Evolutionary conservation across 192 early-diverging fungal genomes (phyloP), one percentile per base, ranked within the genome.

Genomic region (Entophlyctis helioformis): DNA sequence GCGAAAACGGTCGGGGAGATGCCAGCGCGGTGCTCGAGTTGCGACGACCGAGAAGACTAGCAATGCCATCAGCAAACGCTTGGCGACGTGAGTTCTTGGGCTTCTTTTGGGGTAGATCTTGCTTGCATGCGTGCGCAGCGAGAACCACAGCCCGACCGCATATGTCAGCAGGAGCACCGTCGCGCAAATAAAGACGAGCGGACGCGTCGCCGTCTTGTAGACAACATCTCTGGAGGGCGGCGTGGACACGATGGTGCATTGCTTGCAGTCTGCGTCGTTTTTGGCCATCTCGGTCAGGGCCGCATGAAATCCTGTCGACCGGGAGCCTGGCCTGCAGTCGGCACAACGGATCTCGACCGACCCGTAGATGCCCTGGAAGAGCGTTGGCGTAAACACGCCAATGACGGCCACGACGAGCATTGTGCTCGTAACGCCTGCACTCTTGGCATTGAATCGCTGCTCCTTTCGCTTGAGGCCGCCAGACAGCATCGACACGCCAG

Each of bases 331-430:
- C 2, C 54, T 59, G 59, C 80, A 84, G 1, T 51, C 54, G 15
- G 43, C 43, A 53, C 83, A 83, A 25, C 49, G 42, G 28, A 85
- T 50, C 40, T 83, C 69, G 59, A 74, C 67, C 50, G 74, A 62
- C 7, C 89, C 95, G 66, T 86, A 89, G 20, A 86, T 84, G 44
- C 89, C 80, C 61, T 93, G 94, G 50, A 96, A 98, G 24, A 95
- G 50, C 9, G 95, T 93, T 0, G 95, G 95, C 0, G 88, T 87
- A 63, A 98, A 84, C 16, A 78, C 83, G 11, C 87, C 91, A 56
- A 95, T 84, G 26, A 95, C 77, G 0, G 85, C 81, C 81, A 94
- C 85, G 56, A 95, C 89, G 10, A 98, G 74, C 77, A 98, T 79
- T 1, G 95, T 96, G 27, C 83, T 78, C 4, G 95, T 91, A n/a